Conservation (phyloP, 495 filamentous ascomycete species). For the Trichocladium uniseriatum region DNA sequence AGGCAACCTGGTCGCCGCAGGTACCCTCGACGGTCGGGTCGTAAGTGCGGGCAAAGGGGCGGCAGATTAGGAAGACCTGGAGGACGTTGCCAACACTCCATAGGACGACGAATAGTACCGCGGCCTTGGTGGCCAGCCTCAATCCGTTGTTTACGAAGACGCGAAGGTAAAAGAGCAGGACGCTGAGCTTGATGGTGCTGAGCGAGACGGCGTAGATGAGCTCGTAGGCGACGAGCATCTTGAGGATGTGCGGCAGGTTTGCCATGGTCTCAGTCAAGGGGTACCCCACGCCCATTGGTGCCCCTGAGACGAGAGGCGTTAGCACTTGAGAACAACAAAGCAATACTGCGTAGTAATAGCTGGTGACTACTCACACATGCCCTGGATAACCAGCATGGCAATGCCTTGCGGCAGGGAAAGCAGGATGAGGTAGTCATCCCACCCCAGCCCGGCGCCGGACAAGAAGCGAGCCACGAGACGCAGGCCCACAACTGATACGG, state of each 20-base stretch:
- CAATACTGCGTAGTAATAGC: too few species aligned
- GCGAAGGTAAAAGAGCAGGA: conserved; percentile 23
- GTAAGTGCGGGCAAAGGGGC: conserved; percentile 14
- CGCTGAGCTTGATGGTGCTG: conserved; percentile 18
- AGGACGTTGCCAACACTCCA: conserved; percentile 18
- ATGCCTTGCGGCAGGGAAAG: conserved; percentile 19
- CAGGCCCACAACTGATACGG: conserved; percentile 9
- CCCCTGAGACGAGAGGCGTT: conserved; percentile 1
- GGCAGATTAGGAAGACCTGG: conserved; percentile 20
- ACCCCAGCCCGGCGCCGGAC: conserved; percentile 20
- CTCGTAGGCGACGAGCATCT: conserved; percentile 19
- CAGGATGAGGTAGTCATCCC: conserved; percentile 28
- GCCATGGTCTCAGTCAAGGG: conserved; percentile 4
- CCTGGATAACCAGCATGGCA: conserved; percentile 22
- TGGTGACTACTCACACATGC: conserved; percentile 14
- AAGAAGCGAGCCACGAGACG: conserved; percentile 13
- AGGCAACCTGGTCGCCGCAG: conserved; percentile 13
- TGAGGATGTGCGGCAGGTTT: conserved; percentile 13
- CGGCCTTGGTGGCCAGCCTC: conserved; percentile 9
- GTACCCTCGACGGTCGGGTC: neutral
- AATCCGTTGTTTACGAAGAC: conserved; percentile 17
- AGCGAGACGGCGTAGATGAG: conserved; percentile 15
- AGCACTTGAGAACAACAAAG: neutral
- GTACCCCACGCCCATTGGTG: conserved; percentile 14
- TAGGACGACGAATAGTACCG: conserved; percentile 10